These are phyloP conservation scores for Naganishia kalamii DNA, from an alignment of 768 basidiomycete species.

Conservation along the genomic window DNA sequence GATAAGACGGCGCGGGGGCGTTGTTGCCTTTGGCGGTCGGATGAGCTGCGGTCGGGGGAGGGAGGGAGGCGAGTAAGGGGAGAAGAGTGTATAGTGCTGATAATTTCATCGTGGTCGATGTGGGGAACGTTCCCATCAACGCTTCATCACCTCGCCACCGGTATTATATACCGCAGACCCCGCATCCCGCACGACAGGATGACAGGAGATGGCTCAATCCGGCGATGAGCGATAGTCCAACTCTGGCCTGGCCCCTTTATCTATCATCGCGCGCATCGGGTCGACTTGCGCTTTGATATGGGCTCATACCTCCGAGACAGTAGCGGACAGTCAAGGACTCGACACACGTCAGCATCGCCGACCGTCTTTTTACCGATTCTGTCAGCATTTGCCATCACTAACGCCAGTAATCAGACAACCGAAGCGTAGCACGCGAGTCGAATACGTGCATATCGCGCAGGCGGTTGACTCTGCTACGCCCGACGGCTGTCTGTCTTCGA, in stretches of 20 bases:
- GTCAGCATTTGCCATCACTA: too few relatives aligned
- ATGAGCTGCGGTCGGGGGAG: slow-evolving; percentile 24
- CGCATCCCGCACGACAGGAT: background rate
- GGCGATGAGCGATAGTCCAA: background rate
- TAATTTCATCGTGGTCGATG: slow-evolving; percentile 32
- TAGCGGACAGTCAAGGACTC: too few relatives aligned
- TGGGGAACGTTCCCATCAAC: background rate
- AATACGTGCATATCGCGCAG: too few relatives aligned
- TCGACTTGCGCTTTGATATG: too few relatives aligned
- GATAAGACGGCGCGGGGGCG: slow-evolving; percentile 35
- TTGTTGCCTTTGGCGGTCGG: slow-evolving; percentile 22
- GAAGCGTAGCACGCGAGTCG: too few relatives aligned
- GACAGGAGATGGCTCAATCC: background rate
- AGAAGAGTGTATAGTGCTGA: slow-evolving; percentile 41
- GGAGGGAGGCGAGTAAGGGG: slow-evolving; percentile 37
- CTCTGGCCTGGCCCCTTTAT: background rate
- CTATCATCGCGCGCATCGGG: too few relatives aligned
- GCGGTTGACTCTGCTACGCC: too few relatives aligned
- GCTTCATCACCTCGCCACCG: background rate
- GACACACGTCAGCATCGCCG: too few relatives aligned
- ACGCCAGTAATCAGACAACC: too few relatives aligned
- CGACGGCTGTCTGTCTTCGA: too few relatives aligned
- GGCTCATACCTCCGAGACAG: too few relatives aligned
- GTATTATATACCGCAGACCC: background rate
- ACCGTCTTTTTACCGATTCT: too few relatives aligned